Evolutionary conservation across 371 early-diverging fungal species (phyloP), one percentile per base, ranked within the genome.

Genomic region (Dichotomocladium elegans): DNA sequence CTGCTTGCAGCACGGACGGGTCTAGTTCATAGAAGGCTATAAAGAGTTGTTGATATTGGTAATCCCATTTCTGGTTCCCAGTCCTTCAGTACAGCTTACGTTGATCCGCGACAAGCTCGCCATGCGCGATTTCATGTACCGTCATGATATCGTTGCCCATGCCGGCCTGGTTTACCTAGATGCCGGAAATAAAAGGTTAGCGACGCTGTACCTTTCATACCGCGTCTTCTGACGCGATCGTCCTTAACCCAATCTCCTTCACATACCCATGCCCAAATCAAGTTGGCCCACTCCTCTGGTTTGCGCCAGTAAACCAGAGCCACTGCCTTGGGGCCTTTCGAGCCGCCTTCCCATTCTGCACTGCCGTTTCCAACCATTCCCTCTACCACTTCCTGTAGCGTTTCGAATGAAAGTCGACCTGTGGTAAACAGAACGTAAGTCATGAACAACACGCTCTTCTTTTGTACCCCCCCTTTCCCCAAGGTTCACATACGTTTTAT

Each of bases 261-360:
- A 49, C 56, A 69, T 64, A 91, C 95, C 93, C 92, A 94, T 51
- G 79, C 70, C 59, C 83, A 82, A 14, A 95, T 82, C 55, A 88
- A 53, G 25, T 74, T 57, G 0, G 92, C 93, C 95, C 95, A 95
- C 44, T 91, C 93, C 29, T 91, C 92, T 8, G 92, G 94, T 64
- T 85, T 91, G 57, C 87, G 81, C 94, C 94, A 94, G 56, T 84
- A 88, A 8, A 95, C 69, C 15, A 87, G 67, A 12, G 87, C 90
- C 15, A 80, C 66, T 22, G 72, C 67, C 56, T 84, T 85, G 15
- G 57, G 35, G 6, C 66, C 63, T 47, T 80, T 72, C 30, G 72
- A 57, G 26, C 75, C 67, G 11, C 63, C 63, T 28, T 80, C 85
- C 94, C 94, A 94, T 52, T 84, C 88, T 5, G 91, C 93, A 19